Evolutionary conservation across 2,329 filamentous ascomycete genomes (phyloP), one percentile per base, ranked within the genome.

Genomic region (Ophiostoma tasmaniense): DNA sequence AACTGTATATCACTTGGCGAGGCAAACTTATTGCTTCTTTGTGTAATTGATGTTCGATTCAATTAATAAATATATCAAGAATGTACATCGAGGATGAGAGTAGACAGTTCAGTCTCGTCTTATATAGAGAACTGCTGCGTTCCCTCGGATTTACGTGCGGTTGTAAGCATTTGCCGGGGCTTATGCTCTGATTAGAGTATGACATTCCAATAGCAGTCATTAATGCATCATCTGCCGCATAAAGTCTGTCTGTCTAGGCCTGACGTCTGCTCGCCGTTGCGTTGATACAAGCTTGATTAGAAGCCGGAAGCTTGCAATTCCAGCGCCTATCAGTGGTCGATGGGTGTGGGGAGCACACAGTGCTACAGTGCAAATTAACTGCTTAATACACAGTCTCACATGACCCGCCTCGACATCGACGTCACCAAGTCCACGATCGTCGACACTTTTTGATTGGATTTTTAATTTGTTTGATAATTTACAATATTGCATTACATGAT

Each of bases 241-340:
- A n/a, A 20, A 20, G 13, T 33, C 25, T 30, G 33, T 14, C 37
- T 13, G 37, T 39, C 13, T 13, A n/a, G n/a, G 4, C 33, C 25
- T 59, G 25, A 55, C n/a, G 22, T 11, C 22, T 55, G n/a, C 55
- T 61, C 2, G 28, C 20, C 14, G 4, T 6, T 30, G 28, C 14
- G 14, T 33, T n/a, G 42, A 45, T 45, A 10, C 52, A 28, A 28
- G 52, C 52, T 14, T 61, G 55, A 11, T 61, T 20, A 61, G 14
- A 33, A 30, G 28, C 55, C 10, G 17, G 55, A 61, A n/a, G 59
- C 59, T 62, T 62, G 59, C 59, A 62, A 62, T 62, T 62, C 14
- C 59, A 62, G 28, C 30, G 59, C 59, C 30, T 62, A 35, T 33
- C 59, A 62, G 28, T 62, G 59, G 59, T 62, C 59, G 50, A 25